Conservation (phyloP, 306 rosid species). For the Ceratonia siliqua region DNA sequence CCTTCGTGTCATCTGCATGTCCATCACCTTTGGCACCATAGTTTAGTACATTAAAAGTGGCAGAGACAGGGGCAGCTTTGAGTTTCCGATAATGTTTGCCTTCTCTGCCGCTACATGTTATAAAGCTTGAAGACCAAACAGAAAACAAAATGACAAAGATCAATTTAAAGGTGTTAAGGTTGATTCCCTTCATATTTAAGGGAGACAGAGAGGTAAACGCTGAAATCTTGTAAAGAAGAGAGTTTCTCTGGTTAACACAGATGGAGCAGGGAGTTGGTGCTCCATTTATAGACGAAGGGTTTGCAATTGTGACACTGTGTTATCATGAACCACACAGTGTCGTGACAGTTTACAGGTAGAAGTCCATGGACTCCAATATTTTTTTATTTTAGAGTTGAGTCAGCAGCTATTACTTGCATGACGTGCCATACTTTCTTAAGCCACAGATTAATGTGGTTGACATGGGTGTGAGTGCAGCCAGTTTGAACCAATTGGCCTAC, state of each 20-base stretch:
- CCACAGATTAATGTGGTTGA: too few species aligned
- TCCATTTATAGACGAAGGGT: constrained; percentile 40
- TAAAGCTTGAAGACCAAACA: constrained; percentile 37
- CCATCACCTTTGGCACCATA: constrained; percentile 88
- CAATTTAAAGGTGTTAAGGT: constrained; percentile 33
- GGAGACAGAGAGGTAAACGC: not conserved
- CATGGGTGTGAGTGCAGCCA: too few species aligned
- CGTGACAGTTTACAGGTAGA: constrained; percentile 27
- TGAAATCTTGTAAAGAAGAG: constrained; percentile 7
- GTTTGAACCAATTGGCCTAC: not conserved
- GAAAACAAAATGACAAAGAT: constrained; percentile 34
- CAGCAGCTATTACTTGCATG: constrained; percentile 21
- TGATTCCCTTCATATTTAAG: constrained; percentile 37
- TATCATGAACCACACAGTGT: constrained; percentile 51
- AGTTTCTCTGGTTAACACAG: constrained; percentile 1
- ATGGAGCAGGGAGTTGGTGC: not conserved
- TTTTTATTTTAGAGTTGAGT: not conserved
- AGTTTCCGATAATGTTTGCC: constrained; percentile 36
- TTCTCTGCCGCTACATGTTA: constrained; percentile 47
- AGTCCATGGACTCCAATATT: constrained; percentile 5
- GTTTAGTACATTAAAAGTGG: constrained; percentile 59
- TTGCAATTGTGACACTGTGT: constrained; percentile 45
- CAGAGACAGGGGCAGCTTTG: constrained; percentile 33
- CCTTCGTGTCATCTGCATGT: constrained; percentile 75
- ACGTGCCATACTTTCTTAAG: not conserved